Conservation (phyloP, 129 eudicot species). For the Pittosporum tobira region DNA sequence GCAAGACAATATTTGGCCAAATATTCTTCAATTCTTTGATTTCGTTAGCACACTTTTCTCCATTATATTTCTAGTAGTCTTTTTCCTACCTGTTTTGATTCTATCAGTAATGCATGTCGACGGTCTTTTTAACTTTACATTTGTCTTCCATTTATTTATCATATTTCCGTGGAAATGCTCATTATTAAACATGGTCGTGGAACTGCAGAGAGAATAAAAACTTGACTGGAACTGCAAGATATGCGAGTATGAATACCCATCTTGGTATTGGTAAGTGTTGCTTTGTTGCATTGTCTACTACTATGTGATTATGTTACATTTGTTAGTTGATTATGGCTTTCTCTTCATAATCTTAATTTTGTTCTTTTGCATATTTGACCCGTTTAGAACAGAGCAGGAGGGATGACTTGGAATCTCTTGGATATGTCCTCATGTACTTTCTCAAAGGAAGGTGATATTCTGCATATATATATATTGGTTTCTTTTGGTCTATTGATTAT, state of each 20-base stretch:
- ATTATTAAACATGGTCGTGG: constrained; percentile 12
- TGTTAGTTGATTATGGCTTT: constrained; percentile 3
- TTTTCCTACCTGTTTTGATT: too few relatives aligned
- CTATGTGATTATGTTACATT: neutral
- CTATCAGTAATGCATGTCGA: too few relatives aligned
- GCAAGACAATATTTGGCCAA: too few relatives aligned
- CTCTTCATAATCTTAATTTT: neutral
- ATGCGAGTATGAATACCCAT: constrained; percentile 91
- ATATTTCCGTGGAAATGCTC: constrained; percentile 2
- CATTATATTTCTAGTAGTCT: too few relatives aligned
- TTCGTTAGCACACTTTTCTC: too few relatives aligned
- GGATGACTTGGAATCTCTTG: too few relatives aligned
- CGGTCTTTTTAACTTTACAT: too few relatives aligned
- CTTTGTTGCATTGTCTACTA: neutral
- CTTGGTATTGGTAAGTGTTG: constrained; percentile 70
- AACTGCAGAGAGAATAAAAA: constrained; percentile 83
- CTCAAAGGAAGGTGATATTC: constrained; percentile 67
- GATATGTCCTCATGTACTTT: constrained; percentile 87
- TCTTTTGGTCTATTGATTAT: too few relatives aligned
- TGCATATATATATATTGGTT: neutral
- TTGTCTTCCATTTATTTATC: neutral
- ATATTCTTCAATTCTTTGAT: too few relatives aligned
- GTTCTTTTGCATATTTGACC: constrained; percentile 7
- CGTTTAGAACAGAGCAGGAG: too few relatives aligned
- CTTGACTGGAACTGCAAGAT: constrained; percentile 94